These are phyloP conservation scores for Nothophytophthora sp. DNA, from an alignment of 352 stramenopile genomes.

Conservation along the genomic window DNA sequence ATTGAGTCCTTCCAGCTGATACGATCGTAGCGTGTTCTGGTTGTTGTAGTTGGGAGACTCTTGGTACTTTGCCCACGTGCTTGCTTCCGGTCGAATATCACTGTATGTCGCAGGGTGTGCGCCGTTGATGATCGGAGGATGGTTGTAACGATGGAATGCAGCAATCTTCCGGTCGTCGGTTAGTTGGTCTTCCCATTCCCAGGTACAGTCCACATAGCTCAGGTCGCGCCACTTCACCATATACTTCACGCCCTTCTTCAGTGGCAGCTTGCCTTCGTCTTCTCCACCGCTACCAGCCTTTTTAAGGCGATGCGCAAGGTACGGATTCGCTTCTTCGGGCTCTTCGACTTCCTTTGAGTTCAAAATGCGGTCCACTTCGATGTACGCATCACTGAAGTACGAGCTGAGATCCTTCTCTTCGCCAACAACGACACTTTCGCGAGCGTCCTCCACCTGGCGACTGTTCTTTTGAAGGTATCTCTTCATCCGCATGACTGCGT, in stretches of 20 bases:
- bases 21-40: conserved; percentile 95
- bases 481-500: conserved; percentile 82
- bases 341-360: conserved; percentile 80
- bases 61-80: conserved; percentile 87
- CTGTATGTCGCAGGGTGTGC: conserved; percentile 82
- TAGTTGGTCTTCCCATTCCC: conserved; percentile 90
- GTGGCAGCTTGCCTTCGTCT: conserved; percentile 37
- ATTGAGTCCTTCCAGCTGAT: conserved; percentile 98
- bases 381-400: conserved; percentile 85
- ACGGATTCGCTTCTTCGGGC: conserved; percentile 72
- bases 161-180: conserved; percentile 91
- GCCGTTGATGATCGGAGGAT: conserved; percentile 83
- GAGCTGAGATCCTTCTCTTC: conserved; percentile 78
- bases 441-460: conserved; percentile 71
- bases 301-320: conserved; percentile 33
- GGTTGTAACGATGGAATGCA: conserved; percentile 85
- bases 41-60: conserved; percentile 92
- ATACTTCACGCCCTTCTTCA: conserved; percentile 89
- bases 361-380: conserved; percentile 86
- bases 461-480: conserved; percentile 89
- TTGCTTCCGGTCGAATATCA: conserved; percentile 78
- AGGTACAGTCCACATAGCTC: conserved; percentile 89
- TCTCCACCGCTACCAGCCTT: conserved; percentile 47
- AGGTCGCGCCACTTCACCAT: conserved; percentile 92
- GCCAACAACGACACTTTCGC: conserved; percentile 72